Percentiles rank a stretch among this genome's conserved stretches.
These are phyloP conservation scores for Geosmithia flava DNA, from an alignment of 2,329 filamentous ascomycete species.

Conservation along the genomic window DNA sequence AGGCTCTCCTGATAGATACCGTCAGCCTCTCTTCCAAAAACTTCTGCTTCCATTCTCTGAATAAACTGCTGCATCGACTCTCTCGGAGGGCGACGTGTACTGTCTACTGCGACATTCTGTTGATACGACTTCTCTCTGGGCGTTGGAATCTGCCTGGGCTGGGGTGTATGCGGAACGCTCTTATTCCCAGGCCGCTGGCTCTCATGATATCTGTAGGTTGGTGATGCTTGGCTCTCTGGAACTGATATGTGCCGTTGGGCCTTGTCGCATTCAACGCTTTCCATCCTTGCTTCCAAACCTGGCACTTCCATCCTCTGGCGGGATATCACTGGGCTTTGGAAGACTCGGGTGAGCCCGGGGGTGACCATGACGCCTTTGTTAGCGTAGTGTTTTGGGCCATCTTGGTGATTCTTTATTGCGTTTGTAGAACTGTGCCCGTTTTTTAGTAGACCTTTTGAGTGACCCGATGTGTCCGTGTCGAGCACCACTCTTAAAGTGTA, in stretches of 20 bases:
- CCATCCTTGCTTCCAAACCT: background rate
- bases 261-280: background rate
- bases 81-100: too few species aligned
- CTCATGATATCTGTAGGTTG: background rate
- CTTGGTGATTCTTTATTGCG: background rate
- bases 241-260: background rate
- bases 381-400: background rate
- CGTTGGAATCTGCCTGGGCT: background rate
- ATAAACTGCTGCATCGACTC: constrained; percentile 14
- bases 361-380: constrained; percentile 1
- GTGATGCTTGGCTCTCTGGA: background rate
- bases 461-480: constrained; percentile 1
- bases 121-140: too few species aligned
- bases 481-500: constrained; percentile 1
- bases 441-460: background rate
- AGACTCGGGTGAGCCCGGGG: background rate
- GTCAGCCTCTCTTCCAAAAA: background rate
- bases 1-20: background rate
- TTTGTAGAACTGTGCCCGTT: too few species aligned
- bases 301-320: background rate
- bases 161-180: background rate
- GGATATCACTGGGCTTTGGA: background rate
- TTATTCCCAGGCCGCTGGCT: background rate
- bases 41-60: constrained; percentile 12
- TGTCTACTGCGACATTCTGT: background rate